Conservation (phyloP, 163 green algal species). For the Botryococcus braunii region DNA sequence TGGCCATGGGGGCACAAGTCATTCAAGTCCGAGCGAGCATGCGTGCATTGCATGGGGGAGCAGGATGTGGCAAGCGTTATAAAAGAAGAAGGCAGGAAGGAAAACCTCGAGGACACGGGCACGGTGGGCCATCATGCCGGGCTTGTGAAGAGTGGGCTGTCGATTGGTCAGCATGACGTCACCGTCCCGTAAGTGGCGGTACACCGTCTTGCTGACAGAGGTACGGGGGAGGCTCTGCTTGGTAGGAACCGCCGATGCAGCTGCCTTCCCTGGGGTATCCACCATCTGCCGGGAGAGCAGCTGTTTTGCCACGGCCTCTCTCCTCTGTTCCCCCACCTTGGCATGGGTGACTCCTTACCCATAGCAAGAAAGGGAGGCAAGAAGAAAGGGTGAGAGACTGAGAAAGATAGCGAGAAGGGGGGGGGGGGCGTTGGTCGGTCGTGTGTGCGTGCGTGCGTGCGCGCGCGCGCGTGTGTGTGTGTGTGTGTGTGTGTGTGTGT, state of each 20-base stretch:
- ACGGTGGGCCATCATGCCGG: slow-evolving; percentile 90
- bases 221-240: no score
- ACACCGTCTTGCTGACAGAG: slow-evolving; percentile 68
- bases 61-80: no score
- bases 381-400: no score
- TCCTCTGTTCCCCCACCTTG: slow-evolving; percentile 38
- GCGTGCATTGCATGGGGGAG: not conserved
- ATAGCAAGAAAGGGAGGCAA: no score
- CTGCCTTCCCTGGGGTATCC: not conserved
- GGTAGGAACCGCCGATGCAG: not conserved
- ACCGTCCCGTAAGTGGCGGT: slow-evolving; percentile 78
- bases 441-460: no score
- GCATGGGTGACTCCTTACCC: no score
- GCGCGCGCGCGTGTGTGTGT: no score
- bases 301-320: slow-evolving; percentile 63
- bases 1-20: no score
- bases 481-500: no score
- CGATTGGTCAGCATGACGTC: slow-evolving; percentile 97
- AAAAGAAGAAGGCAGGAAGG: no score
- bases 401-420: no score
- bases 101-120: slow-evolving; percentile 59
- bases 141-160: slow-evolving; percentile 94
- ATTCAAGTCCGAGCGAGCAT: not conserved
- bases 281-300: slow-evolving; percentile 39
- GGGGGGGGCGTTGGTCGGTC: no score